A percentile compares a stretch with the other conserved stretches of the same genome.
Conservation (phyloP, 257 asterid species). For the Ocimum tenuiflorum region DNA sequence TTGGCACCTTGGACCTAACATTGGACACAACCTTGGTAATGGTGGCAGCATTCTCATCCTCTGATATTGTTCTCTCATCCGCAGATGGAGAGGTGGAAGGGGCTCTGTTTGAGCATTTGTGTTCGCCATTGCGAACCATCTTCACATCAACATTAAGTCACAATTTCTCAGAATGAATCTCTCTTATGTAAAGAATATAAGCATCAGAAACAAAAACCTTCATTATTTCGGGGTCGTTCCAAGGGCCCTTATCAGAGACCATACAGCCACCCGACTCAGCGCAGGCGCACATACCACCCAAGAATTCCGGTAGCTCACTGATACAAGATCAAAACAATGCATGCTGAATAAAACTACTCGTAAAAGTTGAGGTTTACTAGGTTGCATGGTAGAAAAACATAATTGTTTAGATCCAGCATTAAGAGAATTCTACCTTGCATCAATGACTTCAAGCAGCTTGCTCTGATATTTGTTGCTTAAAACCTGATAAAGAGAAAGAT, state of each 20-base stretch:
- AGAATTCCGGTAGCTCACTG: slow-evolving; percentile 91
- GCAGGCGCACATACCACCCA: slow-evolving; percentile 94
- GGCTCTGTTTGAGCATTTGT: slow-evolving; percentile 58
- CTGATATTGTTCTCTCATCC: slow-evolving; percentile 71
- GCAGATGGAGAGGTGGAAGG: slow-evolving; percentile 18
- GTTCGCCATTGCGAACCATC: slow-evolving; percentile 85
- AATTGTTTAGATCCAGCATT: too few species aligned
- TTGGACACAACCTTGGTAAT: neutral
- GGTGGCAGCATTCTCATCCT: slow-evolving; percentile 40
- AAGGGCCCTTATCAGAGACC: slow-evolving; percentile 90
- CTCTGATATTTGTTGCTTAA: slow-evolving; percentile 85
- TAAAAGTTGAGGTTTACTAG: too few species aligned
- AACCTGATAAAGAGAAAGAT: slow-evolving; percentile 40
- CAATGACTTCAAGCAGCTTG: slow-evolving; percentile 87
- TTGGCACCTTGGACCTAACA: slow-evolving; percentile 23
- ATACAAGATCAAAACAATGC: slow-evolving; percentile 15
- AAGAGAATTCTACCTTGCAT: slow-evolving; percentile 66
- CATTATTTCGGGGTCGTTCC: slow-evolving; percentile 88
- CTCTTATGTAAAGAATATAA: too few species aligned
- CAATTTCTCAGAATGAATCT: neutral
- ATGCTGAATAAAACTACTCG: too few species aligned
- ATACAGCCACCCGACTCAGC: slow-evolving; percentile 84
- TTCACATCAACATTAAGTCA: slow-evolving; percentile 14
- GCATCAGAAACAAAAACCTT: slow-evolving; percentile 41
- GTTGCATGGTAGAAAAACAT: too few species aligned